Evolutionary conservation across 2,329 filamentous ascomycete species (phyloP), one percentile per base, ranked within the genome.

Genomic region (Macrophomina phaseolina): DNA sequence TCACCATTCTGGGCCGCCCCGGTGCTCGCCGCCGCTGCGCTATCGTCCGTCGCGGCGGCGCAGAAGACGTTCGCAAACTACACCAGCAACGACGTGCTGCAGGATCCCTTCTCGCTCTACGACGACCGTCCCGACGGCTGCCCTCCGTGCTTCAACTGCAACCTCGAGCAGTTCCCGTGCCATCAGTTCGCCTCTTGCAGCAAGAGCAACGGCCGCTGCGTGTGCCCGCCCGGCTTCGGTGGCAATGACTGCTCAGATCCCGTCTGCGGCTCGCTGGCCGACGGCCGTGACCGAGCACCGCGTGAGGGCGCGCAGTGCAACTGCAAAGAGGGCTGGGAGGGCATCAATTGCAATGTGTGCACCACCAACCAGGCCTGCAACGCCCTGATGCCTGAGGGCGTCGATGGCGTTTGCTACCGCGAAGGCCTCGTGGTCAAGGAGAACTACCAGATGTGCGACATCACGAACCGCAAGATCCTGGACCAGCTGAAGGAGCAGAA

Each of bases 381-480:
- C 76, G 89, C 92, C 40, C 83, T 99, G 79, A 97, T 97, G 89
- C 92, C 92, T 4, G 89, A 90, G 14, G 87, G 87, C 3, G 87
- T 92, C 68, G 93, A 90, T 53, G 95, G 93, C 38, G 89, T 97
- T 11, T 99, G 95, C 81, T 98, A 97, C 77, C 90, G 92, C 74
- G 90, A 94, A 71, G 94, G 94, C 53, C 88, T 97, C 71, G 90
- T 96, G 11, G 90, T 98, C 69, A 93, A 95, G 73, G 89, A 96
- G 80, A 99, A 98, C 82, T 94, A 93, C 81, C 96, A 99, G 81
- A 95, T 97, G 82, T 99, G 95, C 81, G 92, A 96, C 78, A 95
- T 99, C 71, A 98, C 94, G 66, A 99, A 99, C 82, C 87, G 89
- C 78, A 95, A 97, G 83, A 99, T 99, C 74, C 84, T 94, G 65